These are phyloP conservation scores for Fusarium virguliforme DNA, from an alignment of 2,329 filamentous ascomycete genomes.

Conservation along the genomic window DNA sequence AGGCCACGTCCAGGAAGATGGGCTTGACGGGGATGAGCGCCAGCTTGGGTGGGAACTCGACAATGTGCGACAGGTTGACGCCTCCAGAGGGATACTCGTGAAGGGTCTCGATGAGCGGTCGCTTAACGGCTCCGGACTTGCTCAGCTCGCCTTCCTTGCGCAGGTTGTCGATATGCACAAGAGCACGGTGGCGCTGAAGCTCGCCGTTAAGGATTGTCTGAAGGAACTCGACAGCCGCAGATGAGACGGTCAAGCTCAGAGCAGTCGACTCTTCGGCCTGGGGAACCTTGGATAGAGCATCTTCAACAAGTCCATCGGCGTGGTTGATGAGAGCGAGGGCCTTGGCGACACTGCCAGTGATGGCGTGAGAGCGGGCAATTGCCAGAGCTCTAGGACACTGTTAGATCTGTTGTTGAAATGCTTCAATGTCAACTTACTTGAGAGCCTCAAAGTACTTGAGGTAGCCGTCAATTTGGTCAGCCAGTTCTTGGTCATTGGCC, in stretches of 20 bases:
- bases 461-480: slow-evolving; percentile 84
- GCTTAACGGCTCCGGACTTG: slow-evolving; percentile 50
- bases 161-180: slow-evolving; percentile 85
- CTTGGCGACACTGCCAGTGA: slow-evolving; percentile 81
- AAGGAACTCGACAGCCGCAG: slow-evolving; percentile 72
- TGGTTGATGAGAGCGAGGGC: slow-evolving; percentile 88
- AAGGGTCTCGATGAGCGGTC: slow-evolving; percentile 81
- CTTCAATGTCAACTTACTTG: slow-evolving; percentile 71
- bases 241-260: slow-evolving; percentile 78
- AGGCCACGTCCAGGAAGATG: slow-evolving; percentile 95
- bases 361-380: slow-evolving; percentile 86
- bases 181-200: slow-evolving; percentile 84
- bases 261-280: slow-evolving; percentile 60
- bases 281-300: slow-evolving; percentile 67
- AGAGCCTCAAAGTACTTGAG: slow-evolving; percentile 88
- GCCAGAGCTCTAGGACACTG: slow-evolving; percentile 77
- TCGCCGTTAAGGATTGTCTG: slow-evolving; percentile 77
- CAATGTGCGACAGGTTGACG: slow-evolving; percentile 84
- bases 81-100: slow-evolving; percentile 80
- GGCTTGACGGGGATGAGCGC: slow-evolving; percentile 92
- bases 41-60: slow-evolving; percentile 88
- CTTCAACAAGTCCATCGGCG: slow-evolving; percentile 75
- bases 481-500: slow-evolving; percentile 83
- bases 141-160: slow-evolving; percentile 63
- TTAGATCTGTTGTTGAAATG: slow-evolving; percentile 31